Percentiles rank a stretch among this genome's conserved stretches.
These are phyloP conservation scores for Saturnispora gosingensis DNA, from an alignment of 805 yeast genomes.

Conservation along the genomic window DNA sequence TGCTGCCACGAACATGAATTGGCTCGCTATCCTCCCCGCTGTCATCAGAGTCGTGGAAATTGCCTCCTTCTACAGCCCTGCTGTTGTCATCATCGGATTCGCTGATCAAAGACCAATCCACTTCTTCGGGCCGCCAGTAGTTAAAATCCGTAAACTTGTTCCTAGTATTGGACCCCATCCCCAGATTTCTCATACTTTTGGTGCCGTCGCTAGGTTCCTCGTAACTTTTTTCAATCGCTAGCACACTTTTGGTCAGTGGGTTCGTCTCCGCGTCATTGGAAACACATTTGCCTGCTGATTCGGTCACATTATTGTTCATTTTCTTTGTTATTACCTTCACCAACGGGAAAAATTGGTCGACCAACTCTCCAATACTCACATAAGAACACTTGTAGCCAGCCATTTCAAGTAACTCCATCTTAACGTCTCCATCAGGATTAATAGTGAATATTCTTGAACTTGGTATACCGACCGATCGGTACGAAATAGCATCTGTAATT, in stretches of 20 bases:
- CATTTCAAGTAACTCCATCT: conserved; percentile 88
- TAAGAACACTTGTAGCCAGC: conserved; percentile 89
- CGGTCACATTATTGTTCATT: background rate
- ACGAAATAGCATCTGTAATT: conserved; percentile 93
- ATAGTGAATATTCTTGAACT: conserved; percentile 91
- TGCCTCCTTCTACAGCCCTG: conserved; percentile 15
- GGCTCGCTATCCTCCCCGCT: conserved; percentile 12
- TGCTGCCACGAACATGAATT: background rate
- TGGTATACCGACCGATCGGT: conserved; percentile 88
- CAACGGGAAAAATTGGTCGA: conserved; percentile 89
- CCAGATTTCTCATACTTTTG: conserved; percentile 7
- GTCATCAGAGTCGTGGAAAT: background rate
- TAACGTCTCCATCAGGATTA: conserved; percentile 94
- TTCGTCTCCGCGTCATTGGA: conserved; percentile 11
- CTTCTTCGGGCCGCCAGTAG: conserved; percentile 83
- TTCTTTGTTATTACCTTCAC: background rate
- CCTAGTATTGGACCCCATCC: conserved; percentile 28
- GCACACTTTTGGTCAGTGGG: conserved; percentile 1
- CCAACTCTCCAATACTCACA: conserved; percentile 82
- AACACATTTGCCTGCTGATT: conserved; percentile 4
- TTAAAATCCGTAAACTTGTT: conserved; percentile 77
- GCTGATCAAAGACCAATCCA: conserved; percentile 36
- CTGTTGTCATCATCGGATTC: conserved; percentile 44
- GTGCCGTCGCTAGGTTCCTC: background rate
- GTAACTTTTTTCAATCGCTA: conserved; percentile 1